Evolutionary conservation across 169 alveolate genomes (phyloP).

Genomic region (Theileria orientalis): DNA sequence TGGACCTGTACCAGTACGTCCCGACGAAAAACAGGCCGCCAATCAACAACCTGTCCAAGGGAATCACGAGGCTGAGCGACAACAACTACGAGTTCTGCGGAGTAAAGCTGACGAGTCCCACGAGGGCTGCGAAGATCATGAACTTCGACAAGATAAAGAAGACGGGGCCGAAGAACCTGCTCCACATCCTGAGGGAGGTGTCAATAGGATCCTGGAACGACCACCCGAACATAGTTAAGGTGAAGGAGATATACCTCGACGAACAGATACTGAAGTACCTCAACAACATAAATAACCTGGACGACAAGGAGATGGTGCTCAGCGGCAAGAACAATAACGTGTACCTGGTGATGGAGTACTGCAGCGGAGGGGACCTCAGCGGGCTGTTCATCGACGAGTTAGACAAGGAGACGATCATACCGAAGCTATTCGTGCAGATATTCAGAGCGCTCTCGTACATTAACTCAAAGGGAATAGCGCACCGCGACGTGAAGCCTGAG

Average conservation of each 20-base stretch:
- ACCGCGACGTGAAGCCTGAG: slow-evolving; percentile 89
- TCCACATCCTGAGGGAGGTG: slow-evolving; percentile 54
- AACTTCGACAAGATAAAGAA: slow-evolving; percentile 15
- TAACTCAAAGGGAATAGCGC: slow-evolving; percentile 77
- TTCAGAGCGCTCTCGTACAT: slow-evolving; percentile 78
- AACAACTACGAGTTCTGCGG: slow-evolving; percentile 58
- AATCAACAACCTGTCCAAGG: slow-evolving; percentile 35
- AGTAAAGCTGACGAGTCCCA: slow-evolving; percentile 36
- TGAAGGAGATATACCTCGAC: slow-evolving; percentile 84
- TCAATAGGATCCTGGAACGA: slow-evolving; percentile 78
- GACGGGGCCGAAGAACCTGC: slow-evolving; percentile 26
- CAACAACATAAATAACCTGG: slow-evolving; percentile 22
- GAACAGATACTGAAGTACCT: slow-evolving; percentile 34
- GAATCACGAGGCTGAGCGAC: slow-evolving; percentile 21
- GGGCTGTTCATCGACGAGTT: slow-evolving; percentile 36
- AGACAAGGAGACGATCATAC: slow-evolving; percentile 65
- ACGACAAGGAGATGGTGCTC: slow-evolving; percentile 8
- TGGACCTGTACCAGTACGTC: slow-evolving; percentile 45
- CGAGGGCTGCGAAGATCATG: slow-evolving; percentile 66
- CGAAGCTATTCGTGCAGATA: slow-evolving; percentile 73
- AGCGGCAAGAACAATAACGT: slow-evolving; percentile 55
- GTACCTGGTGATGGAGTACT: slow-evolving; percentile 85
- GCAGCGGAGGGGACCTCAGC: slow-evolving; percentile 91
- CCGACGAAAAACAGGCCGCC: slow-evolving; percentile 56
- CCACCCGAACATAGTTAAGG: slow-evolving; percentile 93